Conservation (phyloP, 345 rosid genomes). For the Salix brachista region DNA sequence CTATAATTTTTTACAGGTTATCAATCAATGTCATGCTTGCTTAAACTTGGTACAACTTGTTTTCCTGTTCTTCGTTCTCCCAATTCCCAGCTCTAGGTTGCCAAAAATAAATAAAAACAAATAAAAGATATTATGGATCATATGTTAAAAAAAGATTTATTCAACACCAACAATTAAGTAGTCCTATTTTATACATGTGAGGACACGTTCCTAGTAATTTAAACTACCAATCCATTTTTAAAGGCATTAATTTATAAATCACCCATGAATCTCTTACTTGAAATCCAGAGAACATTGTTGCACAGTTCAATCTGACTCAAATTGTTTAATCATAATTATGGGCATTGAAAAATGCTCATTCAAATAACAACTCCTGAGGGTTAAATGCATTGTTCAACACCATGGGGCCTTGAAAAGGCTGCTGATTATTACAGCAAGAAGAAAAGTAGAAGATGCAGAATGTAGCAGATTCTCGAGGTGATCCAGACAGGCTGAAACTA, state of each 20-base stretch:
- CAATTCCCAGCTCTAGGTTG: not conserved
- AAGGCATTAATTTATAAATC: no score
- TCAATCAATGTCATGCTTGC: not conserved
- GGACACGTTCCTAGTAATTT: no score
- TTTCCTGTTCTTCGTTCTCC: not conserved
- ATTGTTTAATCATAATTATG: not conserved
- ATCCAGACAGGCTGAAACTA: not conserved
- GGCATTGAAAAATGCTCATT: not conserved
- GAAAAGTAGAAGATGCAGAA: not conserved
- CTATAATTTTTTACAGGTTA: not conserved
- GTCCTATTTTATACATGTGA: no score
- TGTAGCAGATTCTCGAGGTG: not conserved
- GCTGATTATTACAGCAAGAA: not conserved
- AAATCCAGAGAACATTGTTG: not conserved
- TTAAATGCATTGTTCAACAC: not conserved
- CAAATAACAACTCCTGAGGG: not conserved
- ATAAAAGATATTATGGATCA: not conserved
- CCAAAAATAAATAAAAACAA: not conserved
- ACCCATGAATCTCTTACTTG: not conserved
- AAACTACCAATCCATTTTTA: no score
- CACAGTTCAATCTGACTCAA: not conserved
- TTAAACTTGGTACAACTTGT: not conserved
- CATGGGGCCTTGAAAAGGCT: not conserved
- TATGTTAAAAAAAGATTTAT: no score
- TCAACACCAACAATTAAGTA: not conserved